phyloP scores from a whole-genome alignment of 1,139 yeast species.

The Candida tropicalis region DNA sequence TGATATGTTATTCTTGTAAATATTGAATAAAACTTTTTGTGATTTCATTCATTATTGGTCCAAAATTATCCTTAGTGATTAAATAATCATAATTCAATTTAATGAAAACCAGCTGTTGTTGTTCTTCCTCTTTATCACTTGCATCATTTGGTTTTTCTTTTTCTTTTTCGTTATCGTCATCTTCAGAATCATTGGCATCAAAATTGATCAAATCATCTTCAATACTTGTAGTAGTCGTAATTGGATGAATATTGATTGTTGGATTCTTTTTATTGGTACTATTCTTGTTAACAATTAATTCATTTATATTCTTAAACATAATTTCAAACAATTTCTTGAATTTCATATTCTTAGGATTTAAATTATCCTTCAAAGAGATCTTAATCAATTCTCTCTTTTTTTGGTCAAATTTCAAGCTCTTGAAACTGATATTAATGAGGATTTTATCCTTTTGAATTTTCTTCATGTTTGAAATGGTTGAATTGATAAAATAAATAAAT shows the following conservation, averaged over 20 bases:
- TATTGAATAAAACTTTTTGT: conserved; percentile 26
- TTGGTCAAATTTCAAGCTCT: conserved; percentile 29
- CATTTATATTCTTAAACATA: conserved; percentile 38
- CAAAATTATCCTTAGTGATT: conserved; percentile 24
- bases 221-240: conserved; percentile 1
- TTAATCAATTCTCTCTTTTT: conserved; percentile 24
- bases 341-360: conserved; percentile 41
- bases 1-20: conserved; percentile 9
- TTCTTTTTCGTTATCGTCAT: background rate
- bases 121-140: background rate
- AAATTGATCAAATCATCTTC: conserved; percentile 12
- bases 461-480: conserved; percentile 30
- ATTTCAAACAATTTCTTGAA: conserved; percentile 44
- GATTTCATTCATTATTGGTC: conserved; percentile 26
- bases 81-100: conserved; percentile 48
- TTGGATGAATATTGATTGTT: conserved; percentile 13
- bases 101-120: conserved; percentile 18
- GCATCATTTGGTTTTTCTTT: background rate
- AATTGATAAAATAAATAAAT: conserved; percentile 36
- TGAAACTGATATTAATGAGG: conserved; percentile 33
- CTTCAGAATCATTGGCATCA: conserved; percentile 3
- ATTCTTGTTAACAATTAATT: conserved; percentile 20
- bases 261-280: conserved; percentile 12
- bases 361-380: conserved; percentile 40
- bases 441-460: conserved; percentile 42